phyloP scores from a whole-genome alignment of 1,139 yeast species.

The Magnusiomyces ingens region DNA sequence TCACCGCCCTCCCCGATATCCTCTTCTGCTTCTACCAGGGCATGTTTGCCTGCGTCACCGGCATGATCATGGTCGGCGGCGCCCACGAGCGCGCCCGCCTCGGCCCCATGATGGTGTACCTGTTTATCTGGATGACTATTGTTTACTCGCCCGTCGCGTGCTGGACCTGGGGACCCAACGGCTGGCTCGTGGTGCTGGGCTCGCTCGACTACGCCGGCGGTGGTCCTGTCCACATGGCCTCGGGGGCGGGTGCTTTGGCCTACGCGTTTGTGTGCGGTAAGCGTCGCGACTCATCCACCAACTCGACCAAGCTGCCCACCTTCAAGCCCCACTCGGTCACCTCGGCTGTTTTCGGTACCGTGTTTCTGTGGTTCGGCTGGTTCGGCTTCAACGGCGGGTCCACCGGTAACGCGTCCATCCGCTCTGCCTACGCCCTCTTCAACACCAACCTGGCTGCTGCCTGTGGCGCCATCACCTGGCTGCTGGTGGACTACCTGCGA shows the following conservation, averaged over 20 bases:
- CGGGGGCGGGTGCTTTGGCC: slow-evolving; percentile 92
- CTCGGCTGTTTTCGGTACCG: slow-evolving; percentile 86
- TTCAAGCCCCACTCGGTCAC: slow-evolving; percentile 90
- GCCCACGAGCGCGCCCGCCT: slow-evolving; percentile 97
- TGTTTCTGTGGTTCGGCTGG: slow-evolving; percentile 97
- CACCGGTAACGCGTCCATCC: slow-evolving; percentile 81
- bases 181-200: slow-evolving; percentile 81
- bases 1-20: slow-evolving; percentile 70
- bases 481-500: slow-evolving; percentile 84
- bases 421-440: slow-evolving; percentile 90
- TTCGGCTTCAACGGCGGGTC: slow-evolving; percentile 98
- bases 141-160: slow-evolving; percentile 93
- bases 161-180: slow-evolving; percentile 94
- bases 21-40: slow-evolving; percentile 88
- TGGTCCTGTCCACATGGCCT: slow-evolving; percentile 93
- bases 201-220: slow-evolving; percentile 96
- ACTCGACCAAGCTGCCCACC: slow-evolving; percentile 65
- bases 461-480: slow-evolving; percentile 87
- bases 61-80: slow-evolving; percentile 91
- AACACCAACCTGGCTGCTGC: slow-evolving; percentile 93
- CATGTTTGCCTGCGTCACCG: slow-evolving; percentile 91
- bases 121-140: slow-evolving; percentile 90
- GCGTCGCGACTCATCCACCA: slow-evolving; percentile 57
- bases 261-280: slow-evolving; percentile 87
- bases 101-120: slow-evolving; percentile 91